These are phyloP conservation scores for Coniochaeta ligniaria DNA, from an alignment of 2,329 filamentous ascomycete species.

Conservation along the genomic window DNA sequence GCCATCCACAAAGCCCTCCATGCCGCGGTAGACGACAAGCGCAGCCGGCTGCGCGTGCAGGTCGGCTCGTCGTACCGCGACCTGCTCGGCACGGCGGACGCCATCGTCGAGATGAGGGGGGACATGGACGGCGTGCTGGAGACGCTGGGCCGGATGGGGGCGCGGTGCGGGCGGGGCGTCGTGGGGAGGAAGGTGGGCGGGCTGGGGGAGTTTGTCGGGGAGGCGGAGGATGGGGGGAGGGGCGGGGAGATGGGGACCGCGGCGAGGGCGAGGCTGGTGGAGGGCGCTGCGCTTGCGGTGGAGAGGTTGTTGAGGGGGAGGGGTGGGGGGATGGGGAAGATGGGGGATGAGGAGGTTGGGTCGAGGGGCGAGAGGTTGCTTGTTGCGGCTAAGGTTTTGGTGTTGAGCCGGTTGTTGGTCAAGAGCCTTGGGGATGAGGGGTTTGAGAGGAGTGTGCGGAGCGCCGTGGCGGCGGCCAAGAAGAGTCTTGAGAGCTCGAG, in stretches of 20 bases:
- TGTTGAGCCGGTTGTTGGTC: conserved; percentile 67
- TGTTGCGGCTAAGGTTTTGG: conserved; percentile 62
- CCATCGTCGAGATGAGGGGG: conserved; percentile 82
- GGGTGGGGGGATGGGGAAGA: conserved; percentile 17
- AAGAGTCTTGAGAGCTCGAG: conserved; percentile 57
- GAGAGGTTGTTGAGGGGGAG: conserved; percentile 37
- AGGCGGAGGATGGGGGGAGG: conserved; percentile 16
- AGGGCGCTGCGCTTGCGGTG: conserved; percentile 42
- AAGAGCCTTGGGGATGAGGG: conserved; percentile 58
- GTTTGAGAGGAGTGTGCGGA: conserved; percentile 23
- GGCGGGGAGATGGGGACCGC: conserved; percentile 18
- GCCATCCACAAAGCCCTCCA: conserved; percentile 55
- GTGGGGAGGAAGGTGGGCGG: conserved; percentile 60
- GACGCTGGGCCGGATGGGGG: conserved; percentile 64
- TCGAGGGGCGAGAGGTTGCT: conserved; percentile 41
- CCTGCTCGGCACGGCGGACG: conserved; percentile 83
- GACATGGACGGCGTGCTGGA: conserved; percentile 71
- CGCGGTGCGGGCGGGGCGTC: conserved; percentile 65
- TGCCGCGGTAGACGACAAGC: conserved; percentile 54
- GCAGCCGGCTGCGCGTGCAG: conserved; percentile 53
- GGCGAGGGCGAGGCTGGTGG: conserved; percentile 42
- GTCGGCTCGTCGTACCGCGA: conserved; percentile 73
- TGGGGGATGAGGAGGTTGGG: conserved; percentile 8
- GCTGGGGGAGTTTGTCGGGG: conserved; percentile 38
- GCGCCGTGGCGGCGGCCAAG: conserved; percentile 51